Percentiles rank a stretch among this genome's conserved stretches.
Evolutionary conservation across 176 grass and related monocot genomes (phyloP).

Genomic region (Triticum turgidum): DNA sequence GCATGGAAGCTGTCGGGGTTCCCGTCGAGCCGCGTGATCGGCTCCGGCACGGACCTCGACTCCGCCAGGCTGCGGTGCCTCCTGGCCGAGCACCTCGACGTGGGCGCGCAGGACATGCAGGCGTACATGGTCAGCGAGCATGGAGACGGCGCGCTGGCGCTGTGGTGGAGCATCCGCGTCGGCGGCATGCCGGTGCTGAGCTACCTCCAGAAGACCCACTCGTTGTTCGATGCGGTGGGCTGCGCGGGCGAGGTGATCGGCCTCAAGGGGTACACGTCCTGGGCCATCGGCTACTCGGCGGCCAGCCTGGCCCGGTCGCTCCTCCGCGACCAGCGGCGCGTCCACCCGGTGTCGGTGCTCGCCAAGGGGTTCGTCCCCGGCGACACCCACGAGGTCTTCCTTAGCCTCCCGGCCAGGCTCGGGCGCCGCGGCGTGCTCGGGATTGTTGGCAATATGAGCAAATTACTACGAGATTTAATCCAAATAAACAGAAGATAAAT

Average conservation of each 20-base stretch:
- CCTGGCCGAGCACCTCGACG: constrained; percentile 49
- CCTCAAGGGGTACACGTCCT: constrained; percentile 59
- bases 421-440: constrained; percentile 35
- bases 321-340: constrained; percentile 45
- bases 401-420: constrained; percentile 52
- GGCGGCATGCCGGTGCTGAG: constrained; percentile 46
- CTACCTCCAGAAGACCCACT: constrained; percentile 33
- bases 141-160: constrained; percentile 47
- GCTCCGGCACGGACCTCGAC: constrained; percentile 58
- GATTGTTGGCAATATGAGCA: neutral
- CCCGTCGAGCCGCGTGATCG: constrained; percentile 53
- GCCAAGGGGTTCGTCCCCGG: constrained; percentile 44
- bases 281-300: constrained; percentile 59
- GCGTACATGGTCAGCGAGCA: constrained; percentile 64
- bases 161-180: constrained; percentile 55
- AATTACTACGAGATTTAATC: too few relatives aligned
- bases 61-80: constrained; percentile 42
- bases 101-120: constrained; percentile 57
- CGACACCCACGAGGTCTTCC: constrained; percentile 45
- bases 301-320: constrained; percentile 50
- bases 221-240: constrained; percentile 26
- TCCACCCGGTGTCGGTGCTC: constrained; percentile 56
- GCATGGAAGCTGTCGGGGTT: constrained; percentile 65
- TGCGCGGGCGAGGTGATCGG: constrained; percentile 46
- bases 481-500: too few relatives aligned